Base-by-base conservation (phyloP, 2,329 filamentous ascomycete species). In the Pseudogymnoascus sp. region DNA sequence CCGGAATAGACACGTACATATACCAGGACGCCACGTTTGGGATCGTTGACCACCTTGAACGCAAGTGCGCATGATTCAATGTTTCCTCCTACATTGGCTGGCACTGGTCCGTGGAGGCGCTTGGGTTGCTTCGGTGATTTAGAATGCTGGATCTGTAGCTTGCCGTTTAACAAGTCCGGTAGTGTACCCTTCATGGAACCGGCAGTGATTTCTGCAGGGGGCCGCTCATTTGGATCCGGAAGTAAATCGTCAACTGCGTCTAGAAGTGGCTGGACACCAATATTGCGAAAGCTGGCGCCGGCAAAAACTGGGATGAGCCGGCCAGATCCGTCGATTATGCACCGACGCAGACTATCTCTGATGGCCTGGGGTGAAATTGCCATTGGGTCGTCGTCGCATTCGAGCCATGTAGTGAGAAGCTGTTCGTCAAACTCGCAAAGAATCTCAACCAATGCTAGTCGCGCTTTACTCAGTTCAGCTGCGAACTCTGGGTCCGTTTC, bases 1-100 rank as follows among this genome's bases (percentile, higher is more conserved):
- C 94, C 94, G 26, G 91, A 89, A 74, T 97, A 97, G 6, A 97
- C 90, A 40, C 94, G 86, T 8, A 97, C 87, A 70, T 95, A 97
- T 64, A 95, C 92, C 63, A 97, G 81, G 60, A 95, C 87, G 15
- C 94, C 94, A 62, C 92, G 86, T 65, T 88, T 88, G 7, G 89
- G 79, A 69, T 97, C 93, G 66, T 93, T 88, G 65, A 94, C 91
- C 5, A 97, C 94, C 74, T 99, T 99, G 82, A 97, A 99, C 6
- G 87, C 87, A 24, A 90, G 74, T 1, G 85, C 86, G 67, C 86
- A 89, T 33, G 81, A 81, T 66, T 84, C 79, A 1, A 97, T 83
- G 11, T 59, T 59, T 37, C 57, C 57, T 15, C 21, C 57, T 7
- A 59, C 26, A 76, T 64, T 1, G 69, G 70, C 6, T 72, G 64